Percentiles rank a stretch among this genome's conserved stretches.
Conservation (phyloP, 2,329 filamentous ascomycete genomes). For the Ceratocystis huliohia region DNA sequence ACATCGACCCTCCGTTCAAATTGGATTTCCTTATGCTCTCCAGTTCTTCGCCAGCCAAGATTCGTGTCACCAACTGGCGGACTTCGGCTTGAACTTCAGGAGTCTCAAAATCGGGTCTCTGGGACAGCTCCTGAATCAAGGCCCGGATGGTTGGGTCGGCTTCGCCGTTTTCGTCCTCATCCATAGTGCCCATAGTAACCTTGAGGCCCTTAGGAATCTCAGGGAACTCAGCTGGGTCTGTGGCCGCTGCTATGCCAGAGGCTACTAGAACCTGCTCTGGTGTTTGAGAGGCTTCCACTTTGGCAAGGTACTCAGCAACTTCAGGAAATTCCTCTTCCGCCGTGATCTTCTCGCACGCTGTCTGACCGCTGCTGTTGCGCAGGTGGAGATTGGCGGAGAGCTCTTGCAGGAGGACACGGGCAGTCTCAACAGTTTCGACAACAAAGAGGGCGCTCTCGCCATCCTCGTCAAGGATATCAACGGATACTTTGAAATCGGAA, state of each 20-base stretch:
- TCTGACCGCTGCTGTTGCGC: conserved; percentile 61
- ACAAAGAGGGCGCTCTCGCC: conserved; percentile 90
- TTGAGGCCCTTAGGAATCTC: conserved; percentile 55
- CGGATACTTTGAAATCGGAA: conserved; percentile 60
- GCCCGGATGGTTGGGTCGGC: conserved; percentile 72
- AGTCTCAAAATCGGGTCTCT: conserved; percentile 69
- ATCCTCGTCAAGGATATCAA: conserved; percentile 79
- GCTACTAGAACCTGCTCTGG: conserved; percentile 22
- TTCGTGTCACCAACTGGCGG: conserved; percentile 67
- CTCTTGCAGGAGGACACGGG: conserved; percentile 69
- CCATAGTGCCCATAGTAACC: conserved; percentile 65
- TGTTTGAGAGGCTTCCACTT: conserved; percentile 26
- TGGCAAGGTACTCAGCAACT: conserved; percentile 57
- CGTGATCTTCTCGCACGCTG: conserved; percentile 67
- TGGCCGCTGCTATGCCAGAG: neutral
- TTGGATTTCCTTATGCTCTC: conserved; percentile 31
- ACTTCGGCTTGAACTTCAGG: conserved; percentile 69
- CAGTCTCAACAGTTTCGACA: conserved; percentile 68
- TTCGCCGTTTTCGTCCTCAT: conserved; percentile 39
- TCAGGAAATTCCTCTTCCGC: conserved; percentile 65
- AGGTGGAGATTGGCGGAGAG: conserved; percentile 55
- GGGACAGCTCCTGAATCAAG: conserved; percentile 78
- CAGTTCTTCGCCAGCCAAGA: conserved; percentile 53
- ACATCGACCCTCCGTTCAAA: neutral
- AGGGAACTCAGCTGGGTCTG: conserved; percentile 22